These are phyloP conservation scores for Lichtheimia ornata DNA, from an alignment of 371 early-diverging fungal genomes.

Conservation along the genomic window DNA sequence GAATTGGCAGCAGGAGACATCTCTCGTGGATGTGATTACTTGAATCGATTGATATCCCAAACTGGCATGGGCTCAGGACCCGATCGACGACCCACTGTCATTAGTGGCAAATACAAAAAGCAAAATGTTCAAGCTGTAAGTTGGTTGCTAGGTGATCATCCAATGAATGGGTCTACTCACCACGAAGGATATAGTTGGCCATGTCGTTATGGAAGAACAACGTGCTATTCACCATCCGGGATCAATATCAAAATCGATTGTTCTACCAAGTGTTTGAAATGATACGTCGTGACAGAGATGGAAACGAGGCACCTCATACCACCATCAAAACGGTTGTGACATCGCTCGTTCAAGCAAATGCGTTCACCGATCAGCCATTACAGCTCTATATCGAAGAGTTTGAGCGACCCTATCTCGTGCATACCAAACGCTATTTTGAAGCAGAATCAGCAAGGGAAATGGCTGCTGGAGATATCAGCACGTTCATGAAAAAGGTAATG, in stretches of 20 bases:
- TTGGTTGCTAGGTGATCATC: background rate
- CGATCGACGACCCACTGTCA: constrained; percentile 44
- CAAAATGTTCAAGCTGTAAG: constrained; percentile 73
- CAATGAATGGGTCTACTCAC: background rate
- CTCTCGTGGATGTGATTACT: constrained; percentile 72
- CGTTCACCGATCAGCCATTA: constrained; percentile 69
- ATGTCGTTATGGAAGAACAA: constrained; percentile 74
- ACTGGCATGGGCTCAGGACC: constrained; percentile 21
- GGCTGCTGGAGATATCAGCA: constrained; percentile 59
- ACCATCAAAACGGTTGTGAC: constrained; percentile 59
- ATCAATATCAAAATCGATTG: constrained; percentile 63
- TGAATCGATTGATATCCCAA: constrained; percentile 64
- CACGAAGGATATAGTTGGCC: constrained; percentile 50
- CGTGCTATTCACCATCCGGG: constrained; percentile 65
- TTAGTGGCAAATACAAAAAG: constrained; percentile 56
- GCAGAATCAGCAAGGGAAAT: constrained; percentile 69
- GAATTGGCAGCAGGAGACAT: constrained; percentile 64
- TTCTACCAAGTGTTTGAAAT: constrained; percentile 71
- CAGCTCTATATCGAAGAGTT: constrained; percentile 80
- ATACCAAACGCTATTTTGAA: constrained; percentile 73
- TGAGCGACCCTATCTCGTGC: constrained; percentile 72
- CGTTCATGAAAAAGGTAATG: constrained; percentile 68
- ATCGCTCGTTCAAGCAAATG: constrained; percentile 69
- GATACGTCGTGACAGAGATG: constrained; percentile 74
- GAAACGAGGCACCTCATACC: constrained; percentile 57